phyloP scores from a whole-genome alignment of 2,329 filamentous ascomycete genomes.

The Aspergillus ibericus region DNA sequence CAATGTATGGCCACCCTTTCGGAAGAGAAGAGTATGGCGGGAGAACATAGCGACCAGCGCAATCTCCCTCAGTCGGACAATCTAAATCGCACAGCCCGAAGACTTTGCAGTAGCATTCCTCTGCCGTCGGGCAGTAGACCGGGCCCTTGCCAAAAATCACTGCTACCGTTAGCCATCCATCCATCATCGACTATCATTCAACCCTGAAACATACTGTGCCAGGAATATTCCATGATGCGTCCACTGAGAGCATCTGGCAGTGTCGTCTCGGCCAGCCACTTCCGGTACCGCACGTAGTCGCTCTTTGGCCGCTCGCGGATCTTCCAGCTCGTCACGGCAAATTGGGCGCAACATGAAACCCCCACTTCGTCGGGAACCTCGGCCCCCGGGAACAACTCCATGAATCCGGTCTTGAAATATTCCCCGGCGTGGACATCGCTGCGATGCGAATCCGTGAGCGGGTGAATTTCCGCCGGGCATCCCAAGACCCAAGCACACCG shows the following conservation, averaged over 20 bases:
- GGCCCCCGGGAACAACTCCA: conserved; percentile 48
- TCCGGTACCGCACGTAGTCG: conserved; percentile 51
- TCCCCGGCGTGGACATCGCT: conserved; percentile 50
- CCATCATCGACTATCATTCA: not conserved
- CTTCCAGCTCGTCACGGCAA: conserved; percentile 52
- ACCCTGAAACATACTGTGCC: conserved; percentile 53
- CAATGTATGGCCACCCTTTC: conserved; percentile 60
- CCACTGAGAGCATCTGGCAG: conserved; percentile 53
- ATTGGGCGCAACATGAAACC: conserved; percentile 57
- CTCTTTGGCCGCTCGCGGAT: conserved; percentile 46
- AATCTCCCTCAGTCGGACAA: conserved; percentile 45
- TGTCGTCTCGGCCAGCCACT: conserved; percentile 51
- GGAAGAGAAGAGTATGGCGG: conserved; percentile 61
- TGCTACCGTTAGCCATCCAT: conserved; percentile 29
- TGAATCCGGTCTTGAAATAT: conserved; percentile 51
- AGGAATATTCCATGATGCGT: conserved; percentile 59
- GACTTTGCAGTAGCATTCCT: conserved; percentile 66
- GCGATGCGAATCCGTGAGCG: conserved; percentile 44
- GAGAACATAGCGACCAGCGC: conserved; percentile 59
- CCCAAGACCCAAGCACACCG: conserved; percentile 55
- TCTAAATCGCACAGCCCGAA: conserved; percentile 61
- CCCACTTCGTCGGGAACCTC: conserved; percentile 48
- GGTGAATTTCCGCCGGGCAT: conserved; percentile 53
- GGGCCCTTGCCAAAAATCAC: conserved; percentile 60
- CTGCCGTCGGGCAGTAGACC: conserved; percentile 61